Percentiles rank a stretch among this genome's conserved stretches.
Evolutionary conservation across 108 stramenopile genomes (phyloP).

Genomic region (Poteriospumella lacustris): DNA sequence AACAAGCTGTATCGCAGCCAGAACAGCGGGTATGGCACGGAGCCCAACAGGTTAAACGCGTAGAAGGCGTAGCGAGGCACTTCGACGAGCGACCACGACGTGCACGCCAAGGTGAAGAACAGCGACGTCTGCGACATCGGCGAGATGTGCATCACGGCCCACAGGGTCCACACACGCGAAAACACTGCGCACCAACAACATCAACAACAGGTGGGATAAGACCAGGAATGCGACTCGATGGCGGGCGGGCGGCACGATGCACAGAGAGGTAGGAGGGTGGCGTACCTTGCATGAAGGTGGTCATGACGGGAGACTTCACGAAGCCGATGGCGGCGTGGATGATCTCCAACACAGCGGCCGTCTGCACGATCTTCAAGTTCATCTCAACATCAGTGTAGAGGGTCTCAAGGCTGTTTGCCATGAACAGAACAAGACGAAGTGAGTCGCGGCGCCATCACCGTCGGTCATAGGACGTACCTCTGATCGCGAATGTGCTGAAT

Average conservation of each 20-base stretch:
- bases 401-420: background rate
- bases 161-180: constrained; percentile 29
- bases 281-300: constrained; percentile 82
- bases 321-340: constrained; percentile 79
- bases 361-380: constrained; percentile 61
- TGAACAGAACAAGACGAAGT: background rate
- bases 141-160: constrained; percentile 61
- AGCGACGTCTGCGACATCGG: constrained; percentile 51
- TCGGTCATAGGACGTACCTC: background rate
- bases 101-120: background rate
- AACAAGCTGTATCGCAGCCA: constrained; percentile 74
- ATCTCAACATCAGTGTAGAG: constrained; percentile 35
- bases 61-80: constrained; percentile 93
- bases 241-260: too few relatives aligned
- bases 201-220: background rate
- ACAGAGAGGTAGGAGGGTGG: constrained; percentile 73
- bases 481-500: constrained; percentile 28
- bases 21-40: constrained; percentile 73
- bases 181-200: background rate
- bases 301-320: constrained; percentile 80
- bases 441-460: background rate
- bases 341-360: constrained; percentile 74
- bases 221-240: too few relatives aligned
- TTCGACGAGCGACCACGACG: constrained; percentile 76
- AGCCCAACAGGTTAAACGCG: constrained; percentile 62